Percentiles rank a stretch among this genome's conserved stretches.
Conservation (phyloP, 495 filamentous ascomycete species). For the Terfezia claveryi region DNA sequence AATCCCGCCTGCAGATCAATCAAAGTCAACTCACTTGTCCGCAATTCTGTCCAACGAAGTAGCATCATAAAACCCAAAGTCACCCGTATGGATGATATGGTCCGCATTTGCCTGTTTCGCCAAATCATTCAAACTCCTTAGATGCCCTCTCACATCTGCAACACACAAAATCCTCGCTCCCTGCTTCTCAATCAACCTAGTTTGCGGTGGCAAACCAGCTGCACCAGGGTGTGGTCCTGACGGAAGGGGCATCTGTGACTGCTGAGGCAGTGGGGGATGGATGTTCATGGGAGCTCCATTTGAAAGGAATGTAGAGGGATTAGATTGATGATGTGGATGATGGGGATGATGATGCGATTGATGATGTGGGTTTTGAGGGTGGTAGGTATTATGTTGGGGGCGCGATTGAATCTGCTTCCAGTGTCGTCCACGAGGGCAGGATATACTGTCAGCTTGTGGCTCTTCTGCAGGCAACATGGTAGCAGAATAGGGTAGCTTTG, state of each 20-base stretch:
- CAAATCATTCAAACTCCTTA: slow-evolving; percentile 87
- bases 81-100: slow-evolving; percentile 93
- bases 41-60: slow-evolving; percentile 90
- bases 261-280: background rate
- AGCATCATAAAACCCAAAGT: slow-evolving; percentile 98
- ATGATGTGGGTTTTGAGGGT: background rate
- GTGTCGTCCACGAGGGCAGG: too few relatives aligned
- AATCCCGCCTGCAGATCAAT: slow-evolving; percentile 10
- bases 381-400: background rate
- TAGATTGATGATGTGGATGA: background rate
- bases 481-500: too few relatives aligned
- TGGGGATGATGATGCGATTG: background rate
- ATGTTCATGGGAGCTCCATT: background rate
- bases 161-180: slow-evolving; percentile 77
- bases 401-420: too few relatives aligned
- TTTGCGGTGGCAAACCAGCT: slow-evolving; percentile 35
- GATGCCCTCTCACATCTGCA: slow-evolving; percentile 92
- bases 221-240: slow-evolving; percentile 15
- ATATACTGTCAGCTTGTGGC: too few relatives aligned
- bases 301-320: background rate
- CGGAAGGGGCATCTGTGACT: slow-evolving; percentile 9
- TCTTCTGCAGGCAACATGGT: too few relatives aligned
- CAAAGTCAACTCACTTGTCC: slow-evolving; percentile 56
- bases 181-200: slow-evolving; percentile 67
- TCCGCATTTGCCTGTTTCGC: slow-evolving; percentile 82